Base-by-base conservation (phyloP, 2,329 filamentous ascomycete genomes). In the Geoglossum cookeanum region DNA sequence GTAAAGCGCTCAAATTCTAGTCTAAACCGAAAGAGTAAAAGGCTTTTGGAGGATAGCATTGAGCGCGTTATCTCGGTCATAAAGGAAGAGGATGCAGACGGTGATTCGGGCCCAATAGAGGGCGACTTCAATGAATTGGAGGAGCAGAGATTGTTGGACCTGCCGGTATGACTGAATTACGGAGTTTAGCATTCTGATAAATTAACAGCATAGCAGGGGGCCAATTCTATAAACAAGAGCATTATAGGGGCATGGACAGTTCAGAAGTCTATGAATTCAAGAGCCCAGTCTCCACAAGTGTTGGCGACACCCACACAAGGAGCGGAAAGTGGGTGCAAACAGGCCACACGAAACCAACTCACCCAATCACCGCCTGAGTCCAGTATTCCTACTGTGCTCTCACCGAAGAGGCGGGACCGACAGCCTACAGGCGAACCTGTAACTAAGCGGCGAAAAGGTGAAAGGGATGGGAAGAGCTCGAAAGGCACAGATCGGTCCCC, bases 1-100 rank as follows among this genome's bases (percentile, higher is more conserved):
- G 88, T 97, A 60, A 87, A 89, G 63, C 73, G 75, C 55, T 95
- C 89, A 13, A 96, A 96, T 67, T 94, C 89, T 0, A 89, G 85
- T 56, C 71, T 97, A 27, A 87, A 86, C 61, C 77, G 92, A 27
- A 81, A 85, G 62, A 88, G 87, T 44, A 94, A 92, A 68, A 83
- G 82, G 60, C 75, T 84, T 0, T 72, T 97, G 1, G 87, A 95
- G 67, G 86, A 92, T 61, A 84, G 85, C 39, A 87, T 97, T 61
- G 88, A 94, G 60, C 77, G 87, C 6, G 87, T 90, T 0, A 72
- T 96, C 15, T 78, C 83, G 6, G 80, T 88, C 17, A 74, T 91
- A 4, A 84, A 82, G 57, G 72, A 75, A 61, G 80, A 87, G 62
- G 78, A 82, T 59, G 68, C 74, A 13, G 76, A 74, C 52, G 75